Evolutionary conservation across 2,329 filamentous ascomycete genomes (phyloP).

Genomic region (Aspergillus japonicus): DNA sequence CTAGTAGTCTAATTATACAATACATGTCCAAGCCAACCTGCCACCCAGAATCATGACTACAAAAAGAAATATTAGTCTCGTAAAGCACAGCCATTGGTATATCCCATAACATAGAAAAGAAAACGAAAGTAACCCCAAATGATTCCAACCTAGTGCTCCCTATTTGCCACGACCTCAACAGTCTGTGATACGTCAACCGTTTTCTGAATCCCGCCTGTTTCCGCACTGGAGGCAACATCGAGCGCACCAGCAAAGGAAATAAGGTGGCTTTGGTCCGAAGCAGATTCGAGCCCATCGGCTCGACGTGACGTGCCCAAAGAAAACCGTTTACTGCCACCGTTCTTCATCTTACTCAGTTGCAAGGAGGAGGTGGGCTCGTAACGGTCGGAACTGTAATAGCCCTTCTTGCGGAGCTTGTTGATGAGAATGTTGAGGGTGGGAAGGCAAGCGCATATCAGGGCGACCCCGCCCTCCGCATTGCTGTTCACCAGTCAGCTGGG

Average conservation of each 20-base stretch:
- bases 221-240: constrained; percentile 13
- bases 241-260: constrained; percentile 30
- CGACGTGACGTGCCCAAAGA: constrained; percentile 18
- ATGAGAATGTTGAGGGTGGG: constrained; percentile 34
- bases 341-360: constrained; percentile 29
- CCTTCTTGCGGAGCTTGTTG: constrained; percentile 23
- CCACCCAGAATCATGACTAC: neutral
- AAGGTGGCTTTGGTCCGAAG: constrained; percentile 32
- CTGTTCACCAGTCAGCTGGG: constrained; percentile 18
- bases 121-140: neutral
- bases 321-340: constrained; percentile 10
- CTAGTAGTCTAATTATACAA: neutral
- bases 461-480: constrained; percentile 39
- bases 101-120: neutral
- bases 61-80: neutral
- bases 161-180: constrained; percentile 17
- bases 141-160: neutral
- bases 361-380: constrained; percentile 29
- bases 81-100: neutral
- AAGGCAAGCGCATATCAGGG: constrained; percentile 40
- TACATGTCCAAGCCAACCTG: neutral
- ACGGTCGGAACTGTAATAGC: constrained; percentile 26
- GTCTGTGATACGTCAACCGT: constrained; percentile 26
- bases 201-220: constrained; percentile 20
- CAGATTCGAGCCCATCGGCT: constrained; percentile 23